Percentiles rank a stretch among this genome's conserved stretches.
These are phyloP conservation scores for Starmerella bombicola DNA, from an alignment of 805 yeast genomes.

Conservation along the genomic window DNA sequence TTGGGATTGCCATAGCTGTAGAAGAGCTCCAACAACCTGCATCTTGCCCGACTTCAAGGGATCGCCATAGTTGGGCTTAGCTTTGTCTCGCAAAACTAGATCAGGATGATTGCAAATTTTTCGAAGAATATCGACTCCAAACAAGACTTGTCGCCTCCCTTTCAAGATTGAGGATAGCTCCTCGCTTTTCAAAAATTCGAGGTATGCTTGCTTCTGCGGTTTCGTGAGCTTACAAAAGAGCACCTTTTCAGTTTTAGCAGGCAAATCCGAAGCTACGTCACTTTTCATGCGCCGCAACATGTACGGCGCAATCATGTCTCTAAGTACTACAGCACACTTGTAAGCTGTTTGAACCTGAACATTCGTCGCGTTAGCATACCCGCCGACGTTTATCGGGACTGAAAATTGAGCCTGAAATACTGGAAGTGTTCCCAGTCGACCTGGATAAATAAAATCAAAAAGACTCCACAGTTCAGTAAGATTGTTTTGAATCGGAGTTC, in stretches of 20 bases:
- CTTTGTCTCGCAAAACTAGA: conserved; percentile 40
- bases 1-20: conserved; percentile 64
- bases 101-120: conserved; percentile 97
- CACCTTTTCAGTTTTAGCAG: conserved; percentile 88
- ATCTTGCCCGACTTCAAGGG: conserved; percentile 65
- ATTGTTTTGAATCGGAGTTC: conserved; percentile 95
- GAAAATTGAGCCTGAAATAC: conserved; percentile 89
- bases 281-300: conserved; percentile 73
- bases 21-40: conserved; percentile 68
- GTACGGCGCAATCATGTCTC: conserved; percentile 85
- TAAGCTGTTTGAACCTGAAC: conserved; percentile 93
- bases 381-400: conserved; percentile 89
- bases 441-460: conserved; percentile 92
- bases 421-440: conserved; percentile 86
- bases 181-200: conserved; percentile 59
- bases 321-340: conserved; percentile 81
- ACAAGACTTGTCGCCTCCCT: conserved; percentile 70
- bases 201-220: conserved; percentile 60
- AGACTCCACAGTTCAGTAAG: conserved; percentile 85
- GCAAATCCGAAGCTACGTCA: conserved; percentile 91
- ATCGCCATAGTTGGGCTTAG: conserved; percentile 33
- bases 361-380: conserved; percentile 93
- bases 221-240: conserved; percentile 76
- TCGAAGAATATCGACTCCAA: conserved; percentile 79
- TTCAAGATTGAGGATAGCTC: conserved; percentile 59